Percentiles rank a stretch among this genome's conserved stretches.
Evolutionary conservation across 192 early-diverging fungal genomes (phyloP).

Genomic region (Mortierella claussenii): DNA sequence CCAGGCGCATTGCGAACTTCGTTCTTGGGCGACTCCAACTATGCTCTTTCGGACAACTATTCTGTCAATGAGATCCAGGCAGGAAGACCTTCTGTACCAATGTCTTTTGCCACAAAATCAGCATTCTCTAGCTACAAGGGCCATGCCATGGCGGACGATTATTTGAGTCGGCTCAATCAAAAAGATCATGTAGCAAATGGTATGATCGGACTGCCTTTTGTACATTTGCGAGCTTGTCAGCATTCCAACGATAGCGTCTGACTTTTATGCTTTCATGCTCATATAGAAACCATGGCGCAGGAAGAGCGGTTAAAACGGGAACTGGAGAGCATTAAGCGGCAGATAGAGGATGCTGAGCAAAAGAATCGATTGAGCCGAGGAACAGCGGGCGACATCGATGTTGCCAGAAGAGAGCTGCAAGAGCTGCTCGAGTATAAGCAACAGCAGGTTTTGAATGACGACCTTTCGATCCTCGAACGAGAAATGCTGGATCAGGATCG

Average conservation of each 20-base stretch:
- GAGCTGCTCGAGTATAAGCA: slow-evolving; percentile 65
- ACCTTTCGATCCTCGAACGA: slow-evolving; percentile 55
- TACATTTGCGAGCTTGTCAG: neutral
- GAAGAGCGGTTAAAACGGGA: slow-evolving; percentile 61
- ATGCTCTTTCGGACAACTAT: slow-evolving; percentile 50
- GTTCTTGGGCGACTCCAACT: slow-evolving; percentile 63
- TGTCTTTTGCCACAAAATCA: slow-evolving; percentile 37
- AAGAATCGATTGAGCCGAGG: slow-evolving; percentile 26
- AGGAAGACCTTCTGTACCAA: slow-evolving; percentile 36
- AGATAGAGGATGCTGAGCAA: slow-evolving; percentile 60
- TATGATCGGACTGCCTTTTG: neutral
- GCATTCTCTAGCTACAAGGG: slow-evolving; percentile 50
- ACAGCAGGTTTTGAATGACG: slow-evolving; percentile 59
- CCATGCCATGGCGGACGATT: slow-evolving; percentile 41
- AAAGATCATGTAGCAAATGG: slow-evolving; percentile 24
- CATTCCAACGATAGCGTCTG: neutral
- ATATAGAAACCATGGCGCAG: slow-evolving; percentile 46
- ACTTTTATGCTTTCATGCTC: neutral
- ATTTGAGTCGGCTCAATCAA: slow-evolving; percentile 49
- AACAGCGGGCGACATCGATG: slow-evolving; percentile 12
- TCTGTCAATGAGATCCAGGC: slow-evolving; percentile 54
- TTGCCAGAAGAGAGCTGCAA: slow-evolving; percentile 56
- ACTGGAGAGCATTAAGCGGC: slow-evolving; percentile 58
- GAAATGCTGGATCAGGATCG: slow-evolving; percentile 56
- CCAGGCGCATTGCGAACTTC: slow-evolving; percentile 63